Evolutionary conservation across 2,329 filamentous ascomycete species (phyloP), one percentile per base, ranked within the genome.

Genomic region (Botryosphaeria dothidea): DNA sequence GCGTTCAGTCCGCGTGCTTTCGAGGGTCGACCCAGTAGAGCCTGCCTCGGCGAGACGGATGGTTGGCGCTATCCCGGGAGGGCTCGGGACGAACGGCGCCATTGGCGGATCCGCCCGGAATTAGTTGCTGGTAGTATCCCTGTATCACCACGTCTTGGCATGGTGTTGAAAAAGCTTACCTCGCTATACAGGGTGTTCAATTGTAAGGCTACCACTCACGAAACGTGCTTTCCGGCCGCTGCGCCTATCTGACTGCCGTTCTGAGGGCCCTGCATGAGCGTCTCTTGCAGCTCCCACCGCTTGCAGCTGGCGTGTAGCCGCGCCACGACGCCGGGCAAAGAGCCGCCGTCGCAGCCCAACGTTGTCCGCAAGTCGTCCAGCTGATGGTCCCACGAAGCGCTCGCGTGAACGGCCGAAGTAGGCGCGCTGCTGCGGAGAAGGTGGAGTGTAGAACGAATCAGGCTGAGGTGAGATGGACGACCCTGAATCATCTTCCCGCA

Each of bases 141-240:
- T 19, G 49, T 41, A 19, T 54, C 57, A 61, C 45, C 25, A 61
- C 13, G 15, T 63, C 48, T 54, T 63, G 48, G 27, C 38, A 43
- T 63, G 61, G 41, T 64, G 49, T 36, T 64, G 61, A 64, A 46
- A 23, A 31, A 46, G 38, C 48, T 56, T 62, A 54, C 38, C 34
- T 43, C 31, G 19, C 9, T 8, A n/a, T 54, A 11, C 19, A 36
- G 29, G 27, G n/a, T 41, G 25, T 38, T 9, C 19, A 46, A 34
- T 21, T 56, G 13, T 36, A 54, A 27, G 49, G 38, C 19, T 36
- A n/a, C 19, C 25, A 46, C 34, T 25, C 15, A 21, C 15, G 7
- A 31, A 15, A 25, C 27, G 43, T 48, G 6, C 49, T 6, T 9
- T 36, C 2, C 36, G 19, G 11, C 8, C n/a, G 13, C 29, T 36